Percentiles rank a stretch among this genome's conserved stretches.
phyloP scores from a whole-genome alignment of 495 filamentous ascomycete genomes.

The Aspergillus taichungensis region DNA sequence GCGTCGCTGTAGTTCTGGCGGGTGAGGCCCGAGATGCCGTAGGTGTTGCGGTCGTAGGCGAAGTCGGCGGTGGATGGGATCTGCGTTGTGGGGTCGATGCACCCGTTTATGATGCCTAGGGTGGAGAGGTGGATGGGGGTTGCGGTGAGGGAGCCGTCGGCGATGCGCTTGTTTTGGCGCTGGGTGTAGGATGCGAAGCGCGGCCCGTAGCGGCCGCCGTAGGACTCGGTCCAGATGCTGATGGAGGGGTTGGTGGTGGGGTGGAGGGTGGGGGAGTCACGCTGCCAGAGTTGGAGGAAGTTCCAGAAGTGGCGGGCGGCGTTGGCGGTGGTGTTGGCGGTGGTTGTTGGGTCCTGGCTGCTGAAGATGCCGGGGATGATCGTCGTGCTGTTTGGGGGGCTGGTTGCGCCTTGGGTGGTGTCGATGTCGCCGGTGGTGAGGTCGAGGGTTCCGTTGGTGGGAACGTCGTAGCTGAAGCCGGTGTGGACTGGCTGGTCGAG shows the following conservation, averaged over 20 bases:
- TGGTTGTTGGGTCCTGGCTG: constrained; percentile 34
- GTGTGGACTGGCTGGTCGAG: constrained; percentile 56
- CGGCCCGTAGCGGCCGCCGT: constrained; percentile 62
- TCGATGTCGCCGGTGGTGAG: constrained; percentile 15
- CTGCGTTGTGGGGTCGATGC: no score
- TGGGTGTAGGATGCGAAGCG: constrained; percentile 57
- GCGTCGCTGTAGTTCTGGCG: no score
- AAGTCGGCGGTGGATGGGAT: no score
- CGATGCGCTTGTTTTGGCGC: constrained; percentile 51
- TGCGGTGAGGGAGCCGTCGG: constrained; percentile 23
- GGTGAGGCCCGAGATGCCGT: no score
- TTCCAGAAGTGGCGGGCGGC: constrained; percentile 47
- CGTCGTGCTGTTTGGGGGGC: constrained; percentile 49
- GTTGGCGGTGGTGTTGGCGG: constrained; percentile 46
- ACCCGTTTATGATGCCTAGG: no score
- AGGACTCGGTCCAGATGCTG: constrained; percentile 48
- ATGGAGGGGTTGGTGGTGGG: constrained; percentile 47
- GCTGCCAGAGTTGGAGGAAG: constrained; percentile 50
- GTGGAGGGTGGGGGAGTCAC: constrained; percentile 47
- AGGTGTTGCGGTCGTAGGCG: no score
- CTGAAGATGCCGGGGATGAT: constrained; percentile 53
- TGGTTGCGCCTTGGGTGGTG: constrained; percentile 25
- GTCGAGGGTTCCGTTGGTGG: constrained; percentile 28
- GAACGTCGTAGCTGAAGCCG: constrained; percentile 51
- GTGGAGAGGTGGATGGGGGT: constrained; percentile 34